phyloP scores from a whole-genome alignment of 2,329 filamentous ascomycete genomes.

The Fusarium siculi region DNA sequence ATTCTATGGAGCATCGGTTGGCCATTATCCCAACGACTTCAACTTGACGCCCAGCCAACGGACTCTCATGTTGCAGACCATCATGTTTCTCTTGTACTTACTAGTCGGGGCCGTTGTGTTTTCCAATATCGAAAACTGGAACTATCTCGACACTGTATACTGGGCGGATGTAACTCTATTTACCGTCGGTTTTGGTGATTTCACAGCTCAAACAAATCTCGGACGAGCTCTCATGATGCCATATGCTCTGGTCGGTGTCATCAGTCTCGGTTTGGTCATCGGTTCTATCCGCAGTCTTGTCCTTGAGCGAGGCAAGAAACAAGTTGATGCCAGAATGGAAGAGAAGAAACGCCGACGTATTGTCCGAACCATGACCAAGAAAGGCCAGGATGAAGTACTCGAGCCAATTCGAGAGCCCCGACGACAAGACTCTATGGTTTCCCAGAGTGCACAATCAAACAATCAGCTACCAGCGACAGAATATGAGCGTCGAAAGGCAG shows the following conservation, averaged over 20 bases:
- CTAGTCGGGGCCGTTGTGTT: conserved; percentile 82
- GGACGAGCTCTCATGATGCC: conserved; percentile 81
- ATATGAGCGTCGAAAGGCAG: conserved; percentile 70
- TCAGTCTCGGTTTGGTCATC: conserved; percentile 86
- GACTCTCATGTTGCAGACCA: conserved; percentile 90
- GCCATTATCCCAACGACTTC: conserved; percentile 83
- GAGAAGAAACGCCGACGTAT: conserved; percentile 66
- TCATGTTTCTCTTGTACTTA: conserved; percentile 84
- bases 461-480: conserved; percentile 51
- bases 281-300: conserved; percentile 78
- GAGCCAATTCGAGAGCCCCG: conserved; percentile 55
- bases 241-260: conserved; percentile 83
- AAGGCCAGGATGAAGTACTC: conserved; percentile 60
- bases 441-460: conserved; percentile 1
- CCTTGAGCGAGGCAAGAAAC: conserved; percentile 65
- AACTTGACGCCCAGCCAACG: conserved; percentile 81
- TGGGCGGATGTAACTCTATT: conserved; percentile 80
- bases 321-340: conserved; percentile 66
- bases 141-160: conserved; percentile 81
- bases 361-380: conserved; percentile 57
- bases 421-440: conserved; percentile 16
- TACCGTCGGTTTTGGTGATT: conserved; percentile 72
- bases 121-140: conserved; percentile 76
- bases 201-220: conserved; percentile 59
- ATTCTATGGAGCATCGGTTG: conserved; percentile 76